These are phyloP conservation scores for Yamadazyma dendronema DNA, from an alignment of 1,139 yeast species.

Conservation along the genomic window DNA sequence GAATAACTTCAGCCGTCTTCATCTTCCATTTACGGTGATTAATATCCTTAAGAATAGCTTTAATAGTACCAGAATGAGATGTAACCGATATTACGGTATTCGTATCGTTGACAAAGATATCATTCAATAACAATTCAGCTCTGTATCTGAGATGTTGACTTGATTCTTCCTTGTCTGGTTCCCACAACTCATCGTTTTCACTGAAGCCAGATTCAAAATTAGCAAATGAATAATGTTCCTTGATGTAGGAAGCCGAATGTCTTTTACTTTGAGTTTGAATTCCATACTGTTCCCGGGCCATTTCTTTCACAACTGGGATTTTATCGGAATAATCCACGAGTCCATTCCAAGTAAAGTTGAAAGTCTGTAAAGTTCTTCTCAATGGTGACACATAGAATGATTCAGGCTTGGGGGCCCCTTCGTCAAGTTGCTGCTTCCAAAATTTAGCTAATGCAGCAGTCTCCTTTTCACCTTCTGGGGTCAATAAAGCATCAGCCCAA, in stretches of 20 bases:
- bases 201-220: conserved; percentile 30
- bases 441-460: conserved; percentile 17
- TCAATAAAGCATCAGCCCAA: conserved; percentile 41
- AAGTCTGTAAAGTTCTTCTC: conserved; percentile 35
- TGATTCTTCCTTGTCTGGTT: conserved; percentile 22
- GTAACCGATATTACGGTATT: conserved; percentile 30
- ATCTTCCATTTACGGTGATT: conserved; percentile 24
- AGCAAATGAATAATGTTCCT: conserved; percentile 21
- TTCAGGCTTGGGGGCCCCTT: conserved; percentile 26
- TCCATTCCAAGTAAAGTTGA: conserved; percentile 26
- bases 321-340: conserved; percentile 12
- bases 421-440: conserved; percentile 19
- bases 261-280: conserved; percentile 36
- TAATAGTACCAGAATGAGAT: conserved; percentile 34
- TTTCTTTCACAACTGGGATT: conserved; percentile 31
- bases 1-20: conserved; percentile 23
- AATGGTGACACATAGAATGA: conserved; percentile 35
- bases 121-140: conserved; percentile 29
- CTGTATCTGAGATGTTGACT: conserved; percentile 26
- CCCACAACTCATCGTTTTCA: conserved; percentile 31
- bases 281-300: conserved; percentile 39
- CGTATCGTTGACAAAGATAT: conserved; percentile 28
- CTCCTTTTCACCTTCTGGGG: conserved; percentile 26
- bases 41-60: conserved; percentile 26
- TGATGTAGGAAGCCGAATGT: conserved; percentile 27